A percentile compares a stretch with the other conserved stretches of the same genome.
These are phyloP conservation scores for Epichloe uncinata DNA, from an alignment of 2,329 filamentous ascomycete genomes.

Conservation along the genomic window DNA sequence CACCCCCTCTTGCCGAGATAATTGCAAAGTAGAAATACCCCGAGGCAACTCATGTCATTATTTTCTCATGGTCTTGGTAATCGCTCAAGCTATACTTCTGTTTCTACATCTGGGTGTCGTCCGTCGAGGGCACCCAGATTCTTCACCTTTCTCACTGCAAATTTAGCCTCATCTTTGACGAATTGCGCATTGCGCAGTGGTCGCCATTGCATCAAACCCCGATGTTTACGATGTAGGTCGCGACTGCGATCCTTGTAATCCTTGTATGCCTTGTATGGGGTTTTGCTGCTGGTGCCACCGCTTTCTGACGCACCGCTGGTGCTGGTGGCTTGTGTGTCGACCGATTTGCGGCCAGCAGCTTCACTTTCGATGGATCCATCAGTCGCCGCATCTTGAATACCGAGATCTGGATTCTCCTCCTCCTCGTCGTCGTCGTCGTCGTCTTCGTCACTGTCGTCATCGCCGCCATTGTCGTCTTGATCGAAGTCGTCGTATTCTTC, in stretches of 20 bases:
- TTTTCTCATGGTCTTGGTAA: not conserved
- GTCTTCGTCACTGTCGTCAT: conserved; percentile 18
- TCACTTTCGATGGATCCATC: conserved; percentile 15
- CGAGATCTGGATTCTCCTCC: conserved; percentile 36
- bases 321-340: conserved; percentile 26
- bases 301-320: conserved; percentile 18
- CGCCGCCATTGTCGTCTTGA: conserved; percentile 16
- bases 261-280: conserved; percentile 44
- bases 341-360: conserved; percentile 19
- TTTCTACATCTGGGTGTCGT: conserved; percentile 79
- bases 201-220: conserved; percentile 91
- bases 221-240: conserved; percentile 70
- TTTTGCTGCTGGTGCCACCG: conserved; percentile 29
- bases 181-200: conserved; percentile 78
- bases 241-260: conserved; percentile 55
- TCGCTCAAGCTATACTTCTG: conserved; percentile 39
- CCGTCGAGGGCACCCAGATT: conserved; percentile 67
- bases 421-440: conserved; percentile 9
- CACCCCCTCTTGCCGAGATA: no score
- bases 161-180: conserved; percentile 76
- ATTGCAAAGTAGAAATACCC: no score
- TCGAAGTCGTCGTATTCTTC: conserved; percentile 28
- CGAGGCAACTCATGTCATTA: not conserved
- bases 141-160: conserved; percentile 61
- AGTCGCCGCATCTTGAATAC: conserved; percentile 41